These are phyloP conservation scores for Lablab purpureus DNA, from an alignment of 306 rosid genomes.

Conservation along the genomic window DNA sequence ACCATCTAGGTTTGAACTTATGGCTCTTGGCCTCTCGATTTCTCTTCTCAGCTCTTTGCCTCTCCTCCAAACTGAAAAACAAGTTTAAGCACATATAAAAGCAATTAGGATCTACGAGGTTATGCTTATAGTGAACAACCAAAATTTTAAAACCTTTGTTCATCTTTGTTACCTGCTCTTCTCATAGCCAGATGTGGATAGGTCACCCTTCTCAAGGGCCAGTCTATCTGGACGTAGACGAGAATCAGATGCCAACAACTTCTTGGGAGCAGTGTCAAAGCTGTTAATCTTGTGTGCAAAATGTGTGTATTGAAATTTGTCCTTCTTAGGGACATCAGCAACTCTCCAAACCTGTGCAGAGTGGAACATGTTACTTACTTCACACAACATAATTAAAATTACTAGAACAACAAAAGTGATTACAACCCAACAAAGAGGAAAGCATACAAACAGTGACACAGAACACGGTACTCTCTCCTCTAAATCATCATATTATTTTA, in stretches of 20 bases:
- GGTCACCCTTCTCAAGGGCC: slow-evolving; percentile 91
- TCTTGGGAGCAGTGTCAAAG: slow-evolving; percentile 92
- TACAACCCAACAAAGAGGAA: neutral
- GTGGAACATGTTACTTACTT: slow-evolving; percentile 21
- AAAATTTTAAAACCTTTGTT: neutral
- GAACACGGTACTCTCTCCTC: neutral
- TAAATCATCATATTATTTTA: neutral
- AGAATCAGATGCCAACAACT: slow-evolving; percentile 87
- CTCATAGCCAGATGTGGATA: slow-evolving; percentile 79
- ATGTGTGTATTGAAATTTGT: slow-evolving; percentile 90
- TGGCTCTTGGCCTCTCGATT: slow-evolving; percentile 65
- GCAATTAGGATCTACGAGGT: neutral
- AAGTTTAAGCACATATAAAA: slow-evolving; percentile 35
- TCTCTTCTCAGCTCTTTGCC: slow-evolving; percentile 82
- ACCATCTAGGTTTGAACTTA: slow-evolving; percentile 74
- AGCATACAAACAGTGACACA: neutral
- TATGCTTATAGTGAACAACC: slow-evolving; percentile 7
- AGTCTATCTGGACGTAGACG: slow-evolving; percentile 91
- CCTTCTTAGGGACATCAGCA: slow-evolving; percentile 74
- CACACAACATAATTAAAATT: neutral
- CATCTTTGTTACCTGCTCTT: slow-evolving; percentile 73
- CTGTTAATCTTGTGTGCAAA: slow-evolving; percentile 97
- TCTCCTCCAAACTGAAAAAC: slow-evolving; percentile 75
- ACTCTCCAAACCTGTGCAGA: slow-evolving; percentile 91
- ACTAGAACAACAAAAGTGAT: neutral